Evolutionary conservation across 2,329 filamentous ascomycete genomes (phyloP), one percentile per base, ranked within the genome.

Genomic region (Penicillium sp.): DNA sequence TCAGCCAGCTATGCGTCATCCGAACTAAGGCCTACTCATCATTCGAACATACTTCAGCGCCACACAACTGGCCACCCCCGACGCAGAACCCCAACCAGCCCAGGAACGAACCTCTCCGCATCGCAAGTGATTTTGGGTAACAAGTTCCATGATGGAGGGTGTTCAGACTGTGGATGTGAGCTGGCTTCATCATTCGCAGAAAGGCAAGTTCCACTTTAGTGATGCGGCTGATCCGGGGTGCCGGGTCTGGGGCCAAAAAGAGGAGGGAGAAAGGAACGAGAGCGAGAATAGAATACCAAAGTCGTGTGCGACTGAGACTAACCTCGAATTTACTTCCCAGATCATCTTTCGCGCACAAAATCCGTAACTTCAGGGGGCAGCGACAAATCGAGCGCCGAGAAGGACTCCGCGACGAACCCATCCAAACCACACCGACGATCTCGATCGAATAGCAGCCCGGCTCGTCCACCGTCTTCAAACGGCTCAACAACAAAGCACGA

Each of bases 141-240:
- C 22, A 47, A n/a, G 43, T 21, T 41, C 58, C 59, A 79, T 65
- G 60, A 93, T 93, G 90, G 90, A 93, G 77, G 87, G 89, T 67
- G 85, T 90, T 63, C 87, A 91, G 73, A 88, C 88, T 64, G 85
- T 96, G 70, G 91, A 96, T 77, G 91, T 96, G 70, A 92, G 89
- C 76, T 96, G 91, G 91, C 89, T 96, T 80, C 90, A 95, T 76
- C 89, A 90, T 71, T 86, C 88, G 66, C 86, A 87, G 62, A 92
- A 90, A 88, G 91, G 91, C 90, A 82, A 76, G 83, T 76, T 14
- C 21, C 19, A 29, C 19, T 50, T 26, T 22, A 27, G 16, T 16
- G 26, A 21, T 29, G 26, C 29, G 33, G 29, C 14, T 39, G 49
- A 52, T 29, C 33, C 48, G 27, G 27, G 44, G 22, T 50, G 24